Evolutionary conservation across 2,329 filamentous ascomycete species (phyloP), one percentile per base, ranked within the genome.

Genomic region (Nannizzia gypsea): DNA sequence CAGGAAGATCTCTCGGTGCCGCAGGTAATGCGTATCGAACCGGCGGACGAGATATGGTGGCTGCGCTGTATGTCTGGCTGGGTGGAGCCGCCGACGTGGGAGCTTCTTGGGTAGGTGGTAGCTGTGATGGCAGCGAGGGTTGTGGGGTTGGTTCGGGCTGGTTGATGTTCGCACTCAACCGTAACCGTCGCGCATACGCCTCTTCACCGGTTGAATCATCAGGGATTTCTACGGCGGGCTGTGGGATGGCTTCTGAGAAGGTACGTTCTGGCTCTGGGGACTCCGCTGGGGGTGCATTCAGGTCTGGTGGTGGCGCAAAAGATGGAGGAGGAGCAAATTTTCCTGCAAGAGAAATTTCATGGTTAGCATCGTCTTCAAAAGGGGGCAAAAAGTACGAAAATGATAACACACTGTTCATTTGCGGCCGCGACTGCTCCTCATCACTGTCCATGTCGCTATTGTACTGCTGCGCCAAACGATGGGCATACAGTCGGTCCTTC

Each of bases 401-500:
- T 4, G 38, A 46, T 24, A 56, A 68, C 78, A 68, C 73, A 81
- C 79, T 73, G 60, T 75, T 78, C 67, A 74, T 74, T 59, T 72
- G 73, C 59, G 72, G 73, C 40, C 70, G 70, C 56, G 69, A 68
- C 58, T 77, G 72, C 58, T 79, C 74, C 59, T 78, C 76, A 42
- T 80, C 78, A 31, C 79, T 77, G 62, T 77, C 73, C 61, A 77
- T 72, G 63, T 77, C 76, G 64, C 74, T 73, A 59, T 71, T 76
- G 28, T 66, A 69, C 54, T 73, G 73, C 58, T 70, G 73, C 62
- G 72, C 78, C 66, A 80, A 81, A 50, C 84, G 80, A 69, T 90
- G 88, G 13, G 84, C 83, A 71, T 93, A 91, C 13, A 96, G 77
- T 40, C 88, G 76, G 44, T 86, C 83, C 70, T 91, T 95, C 91